A percentile compares a stretch with the other conserved stretches of the same genome.
Conservation (phyloP, 2,329 filamentous ascomycete species). For the Rhinocladiella mackenziei region DNA sequence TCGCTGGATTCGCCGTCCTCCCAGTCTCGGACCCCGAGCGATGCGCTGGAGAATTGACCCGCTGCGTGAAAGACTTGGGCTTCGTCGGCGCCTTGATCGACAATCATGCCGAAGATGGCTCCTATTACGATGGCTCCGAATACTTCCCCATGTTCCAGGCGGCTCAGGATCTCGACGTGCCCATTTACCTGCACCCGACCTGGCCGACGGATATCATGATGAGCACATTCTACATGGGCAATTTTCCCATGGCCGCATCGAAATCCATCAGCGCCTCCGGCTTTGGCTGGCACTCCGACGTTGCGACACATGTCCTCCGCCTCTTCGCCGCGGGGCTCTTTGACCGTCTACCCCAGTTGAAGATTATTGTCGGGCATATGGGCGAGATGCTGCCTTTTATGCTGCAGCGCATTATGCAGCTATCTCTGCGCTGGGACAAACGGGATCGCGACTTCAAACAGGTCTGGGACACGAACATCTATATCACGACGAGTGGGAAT, state of each 20-base stretch:
- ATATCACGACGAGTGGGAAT: slow-evolving; percentile 55
- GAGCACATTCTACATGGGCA: slow-evolving; percentile 39
- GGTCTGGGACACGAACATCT: slow-evolving; percentile 55
- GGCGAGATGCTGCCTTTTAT: slow-evolving; percentile 54
- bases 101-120: slow-evolving; percentile 32
- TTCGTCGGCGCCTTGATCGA: slow-evolving; percentile 50
- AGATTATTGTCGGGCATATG: slow-evolving; percentile 54
- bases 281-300: slow-evolving; percentile 38
- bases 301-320: slow-evolving; percentile 36
- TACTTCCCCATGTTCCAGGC: slow-evolving; percentile 44
- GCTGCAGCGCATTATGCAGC: slow-evolving; percentile 34
- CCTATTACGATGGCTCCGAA: slow-evolving; percentile 43
- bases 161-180: slow-evolving; percentile 47
- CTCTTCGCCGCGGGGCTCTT: slow-evolving; percentile 54
- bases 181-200: slow-evolving; percentile 52
- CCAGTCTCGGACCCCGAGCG: slow-evolving; percentile 38
- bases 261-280: slow-evolving; percentile 14
- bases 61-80: slow-evolving; percentile 41
- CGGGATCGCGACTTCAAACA: slow-evolving; percentile 40
- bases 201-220: slow-evolving; percentile 39
- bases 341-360: slow-evolving; percentile 51
- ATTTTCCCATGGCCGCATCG: slow-evolving; percentile 6
- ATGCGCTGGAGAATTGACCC: slow-evolving; percentile 36
- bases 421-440: slow-evolving; percentile 19
- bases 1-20: slow-evolving; percentile 44